Percentiles rank a stretch among this genome's conserved stretches.
These are phyloP conservation scores for Blastomyces parvus DNA, from an alignment of 2,329 filamentous ascomycete species.

Conservation along the genomic window DNA sequence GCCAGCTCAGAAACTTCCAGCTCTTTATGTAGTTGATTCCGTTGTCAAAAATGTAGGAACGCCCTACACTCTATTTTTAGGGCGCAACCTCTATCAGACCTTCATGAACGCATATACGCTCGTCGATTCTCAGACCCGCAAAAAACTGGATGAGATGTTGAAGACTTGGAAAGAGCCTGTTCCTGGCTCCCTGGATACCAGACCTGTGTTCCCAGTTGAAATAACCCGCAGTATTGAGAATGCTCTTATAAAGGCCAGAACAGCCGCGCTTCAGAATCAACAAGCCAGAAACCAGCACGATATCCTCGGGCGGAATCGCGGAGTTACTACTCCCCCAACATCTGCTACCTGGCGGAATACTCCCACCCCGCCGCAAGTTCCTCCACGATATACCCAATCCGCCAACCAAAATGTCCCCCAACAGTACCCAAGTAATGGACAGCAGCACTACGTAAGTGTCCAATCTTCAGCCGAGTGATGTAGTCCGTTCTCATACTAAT, in stretches of 20 bases:
- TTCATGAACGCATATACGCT: conserved; percentile 96
- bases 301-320: conserved; percentile 44
- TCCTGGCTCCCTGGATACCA: conserved; percentile 82
- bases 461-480: background rate
- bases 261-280: conserved; percentile 42
- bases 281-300: conserved; percentile 48
- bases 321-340: conserved; percentile 43
- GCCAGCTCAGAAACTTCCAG: conserved; percentile 80
- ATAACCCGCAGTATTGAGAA: conserved; percentile 87
- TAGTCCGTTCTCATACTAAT: background rate
- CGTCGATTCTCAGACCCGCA: conserved; percentile 70
- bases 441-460: conserved; percentile 21
- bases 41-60: conserved; percentile 98
- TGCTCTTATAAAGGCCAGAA: conserved; percentile 74
- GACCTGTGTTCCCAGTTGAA: conserved; percentile 82
- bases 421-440: conserved; percentile 28
- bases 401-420: conserved; percentile 19
- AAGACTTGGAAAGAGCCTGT: conserved; percentile 98
- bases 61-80: conserved; percentile 91
- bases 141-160: conserved; percentile 93
- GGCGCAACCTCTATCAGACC: conserved; percentile 80
- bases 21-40: conserved; percentile 95
- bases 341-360: conserved; percentile 53
- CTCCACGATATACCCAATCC: conserved; percentile 33
- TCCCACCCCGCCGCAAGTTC: conserved; percentile 57